Percentiles rank a stretch among this genome's conserved stretches.
Evolutionary conservation across 108 stramenopile species (phyloP).

Genomic region (Pseudonitzschia multiseries): DNA sequence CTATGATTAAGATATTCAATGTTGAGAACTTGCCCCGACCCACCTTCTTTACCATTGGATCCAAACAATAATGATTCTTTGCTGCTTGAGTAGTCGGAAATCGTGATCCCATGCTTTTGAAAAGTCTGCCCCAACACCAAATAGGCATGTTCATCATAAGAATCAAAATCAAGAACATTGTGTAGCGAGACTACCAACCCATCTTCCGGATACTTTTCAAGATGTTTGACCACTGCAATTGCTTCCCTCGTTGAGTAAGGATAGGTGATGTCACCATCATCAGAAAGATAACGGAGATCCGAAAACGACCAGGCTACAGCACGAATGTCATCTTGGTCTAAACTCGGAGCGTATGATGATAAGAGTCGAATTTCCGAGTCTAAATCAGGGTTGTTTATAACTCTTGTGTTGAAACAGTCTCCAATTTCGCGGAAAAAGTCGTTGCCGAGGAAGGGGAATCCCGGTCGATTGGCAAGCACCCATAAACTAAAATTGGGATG

Average conservation of each 20-base stretch:
- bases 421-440: conserved; percentile 73
- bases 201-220: conserved; percentile 76
- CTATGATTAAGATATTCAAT: conserved; percentile 27
- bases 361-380: conserved; percentile 65
- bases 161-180: conserved; percentile 86
- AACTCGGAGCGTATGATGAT: conserved; percentile 61
- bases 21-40: background rate
- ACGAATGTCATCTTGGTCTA: conserved; percentile 37
- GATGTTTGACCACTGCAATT: conserved; percentile 79
- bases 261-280: conserved; percentile 71
- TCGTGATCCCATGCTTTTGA: conserved; percentile 40
- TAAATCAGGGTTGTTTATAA: conserved; percentile 61
- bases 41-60: background rate
- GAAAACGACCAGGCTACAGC: conserved; percentile 59
- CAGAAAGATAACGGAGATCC: conserved; percentile 62
- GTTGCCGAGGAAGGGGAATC: conserved; percentile 91
- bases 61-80: conserved; percentile 23
- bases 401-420: conserved; percentile 72
- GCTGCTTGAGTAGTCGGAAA: conserved; percentile 35
- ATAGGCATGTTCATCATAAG: conserved; percentile 49
- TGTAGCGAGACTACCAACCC: conserved; percentile 60
- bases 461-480: conserved; percentile 87
- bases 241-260: conserved; percentile 83
- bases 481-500: conserved; percentile 78
- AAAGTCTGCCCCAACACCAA: conserved; percentile 52